Base-by-base conservation (phyloP, 148 eudicot genomes). In the Heliosperma pusillum region DNA sequence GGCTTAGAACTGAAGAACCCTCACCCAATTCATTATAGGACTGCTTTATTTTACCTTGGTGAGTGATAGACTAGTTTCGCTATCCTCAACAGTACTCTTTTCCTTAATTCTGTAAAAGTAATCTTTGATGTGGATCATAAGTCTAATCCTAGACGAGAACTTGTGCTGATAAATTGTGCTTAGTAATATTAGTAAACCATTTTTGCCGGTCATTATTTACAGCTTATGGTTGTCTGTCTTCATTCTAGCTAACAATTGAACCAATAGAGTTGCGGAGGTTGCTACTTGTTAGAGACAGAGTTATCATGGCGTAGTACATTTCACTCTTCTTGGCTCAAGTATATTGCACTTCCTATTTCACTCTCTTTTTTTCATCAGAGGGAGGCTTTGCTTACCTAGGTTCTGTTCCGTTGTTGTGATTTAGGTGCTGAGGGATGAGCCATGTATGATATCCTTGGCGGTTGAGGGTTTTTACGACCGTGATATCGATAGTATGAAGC, bases 401-500 rank as follows among this genome's bases (percentile, higher is more conserved):
- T 4, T 20, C 57, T 62, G 2, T 30, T 21, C 27, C 50, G 8
- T 3, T 69, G 5, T 71, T 47, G 12, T 44, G 53, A n/a, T 71
- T n/a, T 30, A 81, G 83, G 83, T 92, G 72, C 81, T 95, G 79
- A 95, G 70, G 80, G 76, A 90, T 27, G 98, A 95, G 82, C 93
- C 97, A 0, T 69, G 83, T 45, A 75, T 88, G 74, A 83, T 95
- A 10, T 84, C 92, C 3, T 71, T 89, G 65, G 97, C 98, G 0
- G 93, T 92, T 30, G 98, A 90, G 77, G 97, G 90, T 62, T 95
- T 95, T 78, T 95, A 95, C 26, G 96, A 92, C 62, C 81, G 98
- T 56, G 98, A 95, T 74, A 81, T 95, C 3, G 98, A 95, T 69
- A 77, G 87, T 10, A 95, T 95, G 98, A 95, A 90, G 74, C 80